Base-by-base conservation (phyloP, 1,139 yeast species). In the Lodderomyces pseudojiufengensis region DNA sequence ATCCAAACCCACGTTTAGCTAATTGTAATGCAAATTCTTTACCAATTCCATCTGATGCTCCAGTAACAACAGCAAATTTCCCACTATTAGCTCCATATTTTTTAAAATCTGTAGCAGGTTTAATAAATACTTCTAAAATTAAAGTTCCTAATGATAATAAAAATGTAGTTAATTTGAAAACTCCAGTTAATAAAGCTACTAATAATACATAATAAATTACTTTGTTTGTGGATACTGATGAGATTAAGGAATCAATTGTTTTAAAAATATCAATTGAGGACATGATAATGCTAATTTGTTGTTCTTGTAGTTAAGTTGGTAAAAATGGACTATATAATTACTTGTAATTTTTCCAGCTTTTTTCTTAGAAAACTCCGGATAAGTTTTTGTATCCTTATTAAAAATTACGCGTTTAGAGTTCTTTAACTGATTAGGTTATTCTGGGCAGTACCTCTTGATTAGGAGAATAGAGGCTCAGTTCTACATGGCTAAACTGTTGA, bases 31-130 rank as follows among this genome's bases (percentile, higher is more conserved):
- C 82, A 54, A 76, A 92, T 57, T 92, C 96, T 55, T 88, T 87
- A 41, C 99, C 99, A 53, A 92, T 84, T 28, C 99, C 98, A 58
- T 92, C 98, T 33, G 97, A 86, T 5, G 97, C 95, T 41, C 99
- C 99, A 5, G 98, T 92, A 18, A 92, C 75, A 24, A 92, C 84
- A 6, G 97, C 97, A 95, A 95, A 87, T 38, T 73, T 65, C 22
- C 76, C 80, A 33, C 63, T 64, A 41, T 50, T 70, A 29, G 69
- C 65, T n/a, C 97, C 96, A 54, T 87, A 88, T 56, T 77, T 80
- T 35, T 55, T 52, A 54, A 74, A 80, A 54, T 76, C 67, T 31
- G 79, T 78, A 5, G 80, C 64, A 9, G 95, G 90, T 24, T 83
- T 66, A 27, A 86, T 48, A 51, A 74, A 80, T 39, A 80, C 61